Conservation (phyloP, 441 rosid genomes). For the Croton laevigatus region DNA sequence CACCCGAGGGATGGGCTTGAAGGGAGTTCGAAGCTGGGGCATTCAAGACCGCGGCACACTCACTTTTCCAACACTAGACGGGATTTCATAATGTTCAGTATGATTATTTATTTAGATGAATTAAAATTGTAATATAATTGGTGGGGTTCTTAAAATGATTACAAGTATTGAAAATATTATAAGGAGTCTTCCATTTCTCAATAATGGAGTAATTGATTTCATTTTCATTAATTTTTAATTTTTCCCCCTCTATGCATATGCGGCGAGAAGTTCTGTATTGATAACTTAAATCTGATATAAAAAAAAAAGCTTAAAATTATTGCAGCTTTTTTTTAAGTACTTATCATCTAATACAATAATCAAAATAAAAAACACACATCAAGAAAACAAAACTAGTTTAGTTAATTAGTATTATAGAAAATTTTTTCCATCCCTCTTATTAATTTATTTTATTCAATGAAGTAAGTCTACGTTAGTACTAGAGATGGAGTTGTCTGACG, state of each 20-base stretch:
- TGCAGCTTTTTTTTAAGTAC: slow-evolving; percentile 17
- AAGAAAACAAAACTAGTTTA: slow-evolving; percentile 15
- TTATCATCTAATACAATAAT: slow-evolving; percentile 20
- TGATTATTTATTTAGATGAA: background rate
- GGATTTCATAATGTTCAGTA: background rate
- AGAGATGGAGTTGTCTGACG: slow-evolving; percentile 35
- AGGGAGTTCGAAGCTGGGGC: no score
- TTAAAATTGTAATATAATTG: background rate
- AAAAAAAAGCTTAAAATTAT: slow-evolving; percentile 25
- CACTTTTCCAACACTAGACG: no score
- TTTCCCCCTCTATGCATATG: background rate
- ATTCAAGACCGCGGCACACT: no score
- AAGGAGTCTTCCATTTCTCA: background rate
- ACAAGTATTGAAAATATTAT: background rate
- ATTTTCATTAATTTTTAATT: background rate
- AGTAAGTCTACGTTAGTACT: slow-evolving; percentile 39
- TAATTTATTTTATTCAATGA: slow-evolving; percentile 28
- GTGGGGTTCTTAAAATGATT: slow-evolving; percentile 2
- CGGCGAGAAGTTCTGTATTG: slow-evolving; percentile 1
- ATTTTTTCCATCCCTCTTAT: slow-evolving; percentile 3
- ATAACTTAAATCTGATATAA: background rate
- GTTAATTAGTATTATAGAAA: slow-evolving; percentile 10
- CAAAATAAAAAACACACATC: slow-evolving; percentile 18
- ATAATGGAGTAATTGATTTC: slow-evolving; percentile 1
- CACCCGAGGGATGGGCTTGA: no score